Evolutionary conservation across 805 yeast genomes (phyloP), one percentile per base, ranked within the genome.

Genomic region (Teunomyces pallodes): DNA sequence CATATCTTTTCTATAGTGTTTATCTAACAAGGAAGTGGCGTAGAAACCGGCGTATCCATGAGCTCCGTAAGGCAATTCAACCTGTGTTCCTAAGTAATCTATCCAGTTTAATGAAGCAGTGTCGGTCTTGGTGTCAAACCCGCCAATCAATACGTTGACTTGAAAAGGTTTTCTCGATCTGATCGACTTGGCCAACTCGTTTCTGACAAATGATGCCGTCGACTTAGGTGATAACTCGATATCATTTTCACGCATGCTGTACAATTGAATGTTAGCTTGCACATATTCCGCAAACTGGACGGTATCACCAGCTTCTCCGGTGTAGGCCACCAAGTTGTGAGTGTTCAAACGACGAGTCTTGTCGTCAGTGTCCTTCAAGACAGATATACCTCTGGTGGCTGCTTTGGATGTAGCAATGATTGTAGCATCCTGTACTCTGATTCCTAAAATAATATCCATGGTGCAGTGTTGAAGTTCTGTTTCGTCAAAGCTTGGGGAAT

Each of bases 21-120:
- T 90, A 72, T 94, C 99, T 56, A 94, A 76, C 54, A 92, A 73
- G 1, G 98, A 87, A 67, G 90, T 79, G 29, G 96, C 84, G 67
- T 94, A 94, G 69, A 92, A 94, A 1, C 95, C 96, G n/a, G 98
- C 96, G 63, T 94, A 94, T 9, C 99, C 99, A 66, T 94, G 99
- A 1, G 98, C 98, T 13, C 95, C 96, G 64, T 94, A 94, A 12
- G 99, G 98, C 50, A 94, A 76, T 51, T 85, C 89, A 12, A 85
- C 96, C 55, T 85, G 82, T 2, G 99, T 88, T 6, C 99, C 99
- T 55, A 94, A 73, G 66, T 94, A 94, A 65, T 94, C 99, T 56
- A 94, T 87, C 85, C 92, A 90, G 61, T 87, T 84, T 59, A 94
- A 76, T 45, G 80, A 73, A 35, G 97, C 90, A 50, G 71, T 74